These are phyloP conservation scores for Aschersonia sp. DNA, from an alignment of 2,329 filamentous ascomycete genomes.

Conservation along the genomic window DNA sequence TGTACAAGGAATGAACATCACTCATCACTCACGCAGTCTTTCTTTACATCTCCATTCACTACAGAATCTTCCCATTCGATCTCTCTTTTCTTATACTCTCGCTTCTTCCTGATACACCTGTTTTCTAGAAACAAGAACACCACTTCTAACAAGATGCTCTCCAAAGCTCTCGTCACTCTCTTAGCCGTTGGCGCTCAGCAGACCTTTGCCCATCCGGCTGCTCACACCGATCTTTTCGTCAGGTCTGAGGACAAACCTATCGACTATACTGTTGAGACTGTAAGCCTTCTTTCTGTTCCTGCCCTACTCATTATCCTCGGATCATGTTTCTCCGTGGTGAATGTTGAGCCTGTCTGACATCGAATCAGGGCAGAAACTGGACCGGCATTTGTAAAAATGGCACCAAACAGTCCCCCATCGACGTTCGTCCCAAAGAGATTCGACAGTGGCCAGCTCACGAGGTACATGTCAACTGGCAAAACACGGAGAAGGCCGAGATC, in stretches of 20 bases:
- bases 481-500: background rate
- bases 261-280: background rate
- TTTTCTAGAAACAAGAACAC: background rate
- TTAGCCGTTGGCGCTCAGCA: background rate
- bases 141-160: background rate
- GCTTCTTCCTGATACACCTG: background rate
- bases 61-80: background rate
- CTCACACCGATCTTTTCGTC: background rate
- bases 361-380: background rate
- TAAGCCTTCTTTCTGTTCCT: background rate
- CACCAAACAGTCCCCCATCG: background rate
- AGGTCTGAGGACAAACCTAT: background rate
- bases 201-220: background rate
- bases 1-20: background rate
- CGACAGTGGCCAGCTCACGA: background rate
- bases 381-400: background rate
- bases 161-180: background rate
- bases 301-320: background rate
- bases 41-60: background rate
- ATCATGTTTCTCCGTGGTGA: background rate
- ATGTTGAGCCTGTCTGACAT: background rate
- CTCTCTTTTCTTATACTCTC: background rate
- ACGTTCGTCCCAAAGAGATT: background rate
- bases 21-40: background rate
- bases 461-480: background rate